Conservation (phyloP, 768 basidiomycete genomes). For the Amanita exitialis region DNA sequence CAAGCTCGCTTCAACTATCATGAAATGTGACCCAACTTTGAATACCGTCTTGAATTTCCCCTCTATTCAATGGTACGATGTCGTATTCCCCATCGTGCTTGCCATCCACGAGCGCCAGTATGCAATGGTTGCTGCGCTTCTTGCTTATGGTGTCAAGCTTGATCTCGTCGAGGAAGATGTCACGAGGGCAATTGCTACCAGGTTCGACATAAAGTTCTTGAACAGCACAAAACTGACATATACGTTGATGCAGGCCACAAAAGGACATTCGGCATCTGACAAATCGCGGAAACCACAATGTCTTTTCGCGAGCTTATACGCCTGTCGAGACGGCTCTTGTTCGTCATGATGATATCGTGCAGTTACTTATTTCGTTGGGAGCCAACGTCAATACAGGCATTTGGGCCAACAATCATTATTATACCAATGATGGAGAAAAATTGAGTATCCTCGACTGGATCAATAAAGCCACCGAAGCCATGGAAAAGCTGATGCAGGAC, state of each 20-base stretch:
- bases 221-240: not conserved
- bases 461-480: not conserved
- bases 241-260: not conserved
- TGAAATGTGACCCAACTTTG: slow-evolving; percentile 30
- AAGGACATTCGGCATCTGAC: not conserved
- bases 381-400: not conserved
- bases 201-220: not conserved
- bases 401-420: no score
- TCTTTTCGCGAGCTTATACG: not conserved
- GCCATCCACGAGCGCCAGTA: not conserved
- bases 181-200: not conserved
- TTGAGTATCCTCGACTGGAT: not conserved
- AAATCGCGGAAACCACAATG: not conserved
- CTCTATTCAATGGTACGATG: not conserved
- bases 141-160: slow-evolving; percentile 2
- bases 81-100: slow-evolving; percentile 1
- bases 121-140: not conserved
- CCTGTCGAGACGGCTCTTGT: slow-evolving; percentile 2
- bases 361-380: not conserved
- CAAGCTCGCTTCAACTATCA: slow-evolving; percentile 29
- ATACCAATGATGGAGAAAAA: not conserved
- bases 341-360: not conserved
- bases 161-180: not conserved
- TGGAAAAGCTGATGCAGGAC: not conserved
- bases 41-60: slow-evolving; percentile 3